Percentiles rank a stretch among this genome's conserved stretches.
Conservation (phyloP, 169 alveolate genomes). For the Cryptosporidium muris region DNA sequence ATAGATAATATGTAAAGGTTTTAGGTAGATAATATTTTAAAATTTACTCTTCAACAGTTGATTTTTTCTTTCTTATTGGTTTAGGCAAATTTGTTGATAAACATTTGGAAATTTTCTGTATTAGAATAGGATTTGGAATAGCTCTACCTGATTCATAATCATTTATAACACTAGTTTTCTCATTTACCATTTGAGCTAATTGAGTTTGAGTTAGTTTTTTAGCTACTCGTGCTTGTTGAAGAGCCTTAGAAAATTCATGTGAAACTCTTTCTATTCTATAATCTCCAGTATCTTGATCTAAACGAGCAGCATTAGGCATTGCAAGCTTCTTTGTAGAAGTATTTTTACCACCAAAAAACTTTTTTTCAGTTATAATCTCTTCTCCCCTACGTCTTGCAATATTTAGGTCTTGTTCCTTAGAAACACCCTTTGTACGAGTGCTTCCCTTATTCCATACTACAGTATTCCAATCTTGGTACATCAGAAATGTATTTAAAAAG, state of each 20-base stretch:
- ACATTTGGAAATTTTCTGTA: conserved; percentile 77
- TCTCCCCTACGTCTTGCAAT: conserved; percentile 66
- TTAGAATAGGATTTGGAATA: conserved; percentile 77
- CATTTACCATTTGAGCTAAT: conserved; percentile 83
- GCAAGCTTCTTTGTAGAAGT: conserved; percentile 40
- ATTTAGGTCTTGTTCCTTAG: conserved; percentile 63
- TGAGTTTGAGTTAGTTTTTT: conserved; percentile 81
- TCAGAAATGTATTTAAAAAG: conserved; percentile 6
- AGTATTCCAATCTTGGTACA: conserved; percentile 51
- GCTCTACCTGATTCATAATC: conserved; percentile 81
- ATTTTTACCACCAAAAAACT: conserved; percentile 50
- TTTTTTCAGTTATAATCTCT: conserved; percentile 65
- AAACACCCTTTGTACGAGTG: conserved; percentile 42
- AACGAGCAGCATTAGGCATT: conserved; percentile 44
- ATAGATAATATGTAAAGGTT: too few species aligned
- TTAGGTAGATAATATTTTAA: not conserved
- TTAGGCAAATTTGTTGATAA: conserved; percentile 77
- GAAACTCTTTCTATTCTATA: conserved; percentile 66
- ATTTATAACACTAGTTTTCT: conserved; percentile 77
- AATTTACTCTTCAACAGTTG: conserved; percentile 12
- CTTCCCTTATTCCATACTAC: conserved; percentile 68
- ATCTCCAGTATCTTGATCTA: conserved; percentile 68
- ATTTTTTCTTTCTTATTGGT: conserved; percentile 76
- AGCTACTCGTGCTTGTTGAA: conserved; percentile 79
- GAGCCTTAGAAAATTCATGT: conserved; percentile 61